A percentile compares a stretch with the other conserved stretches of the same genome.
phyloP scores from a whole-genome alignment of 192 early-diverging fungal species.

The Globomyces pollinis-pini region DNA sequence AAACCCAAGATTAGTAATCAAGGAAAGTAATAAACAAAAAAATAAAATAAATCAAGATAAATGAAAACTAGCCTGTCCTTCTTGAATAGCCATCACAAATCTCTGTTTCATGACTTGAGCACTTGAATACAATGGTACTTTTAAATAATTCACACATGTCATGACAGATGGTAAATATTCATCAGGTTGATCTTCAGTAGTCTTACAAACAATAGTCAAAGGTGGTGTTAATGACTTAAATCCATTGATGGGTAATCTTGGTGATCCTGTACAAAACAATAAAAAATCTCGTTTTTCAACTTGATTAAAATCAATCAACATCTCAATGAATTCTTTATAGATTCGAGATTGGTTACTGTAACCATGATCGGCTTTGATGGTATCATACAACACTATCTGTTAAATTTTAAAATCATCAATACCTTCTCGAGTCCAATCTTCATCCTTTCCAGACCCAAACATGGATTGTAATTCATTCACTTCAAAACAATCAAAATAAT shows the following conservation, averaged over 20 bases:
- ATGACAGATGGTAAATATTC: conserved; percentile 88
- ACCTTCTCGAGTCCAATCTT: conserved; percentile 70
- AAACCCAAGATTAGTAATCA: too few relatives aligned
- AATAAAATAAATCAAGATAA: conserved; percentile 22
- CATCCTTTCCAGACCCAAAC: conserved; percentile 59
- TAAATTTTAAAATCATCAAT: conserved; percentile 10
- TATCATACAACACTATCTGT: conserved; percentile 50
- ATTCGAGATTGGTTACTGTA: conserved; percentile 62
- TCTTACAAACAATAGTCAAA: conserved; percentile 84
- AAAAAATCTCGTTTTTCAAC: conserved; percentile 69
- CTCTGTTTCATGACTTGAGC: conserved; percentile 54
- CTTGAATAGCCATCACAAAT: conserved; percentile 64
- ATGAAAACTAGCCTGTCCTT: conserved; percentile 71
- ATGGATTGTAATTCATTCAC: conserved; percentile 57
- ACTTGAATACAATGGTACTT: conserved; percentile 76
- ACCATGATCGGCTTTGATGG: conserved; percentile 81
- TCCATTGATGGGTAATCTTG: conserved; percentile 84
- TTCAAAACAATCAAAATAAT: conserved; percentile 61
- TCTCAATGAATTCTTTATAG: conserved; percentile 55
- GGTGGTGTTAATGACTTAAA: conserved; percentile 72
- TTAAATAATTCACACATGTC: conserved; percentile 94
- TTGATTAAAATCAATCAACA: conserved; percentile 58
- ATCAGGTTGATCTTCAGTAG: conserved; percentile 49
- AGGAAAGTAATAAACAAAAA: too few relatives aligned
- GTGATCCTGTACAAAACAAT: conserved; percentile 81